Evolutionary conservation across 805 yeast species (phyloP), one percentile per base, ranked within the genome.

Genomic region (Lipomyces spencermartinsiae): DNA sequence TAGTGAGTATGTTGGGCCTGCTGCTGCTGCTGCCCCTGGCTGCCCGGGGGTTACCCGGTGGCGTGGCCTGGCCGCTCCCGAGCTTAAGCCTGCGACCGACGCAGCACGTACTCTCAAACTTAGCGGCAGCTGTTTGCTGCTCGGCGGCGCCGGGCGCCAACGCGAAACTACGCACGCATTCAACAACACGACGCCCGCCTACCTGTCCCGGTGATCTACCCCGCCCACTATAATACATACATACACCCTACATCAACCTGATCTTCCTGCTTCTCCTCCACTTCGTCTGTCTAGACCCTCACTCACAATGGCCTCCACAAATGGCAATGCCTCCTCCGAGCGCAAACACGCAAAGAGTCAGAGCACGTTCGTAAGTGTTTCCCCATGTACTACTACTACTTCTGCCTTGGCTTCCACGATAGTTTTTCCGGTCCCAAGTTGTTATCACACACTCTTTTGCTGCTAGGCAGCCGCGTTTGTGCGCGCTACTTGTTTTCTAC

Each of bases 281-380:
- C 60, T 33, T 33, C 54, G 39, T 37, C 53, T 16, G 34, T 31
- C 7, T 22, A 35, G 8, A 22, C 57, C 37, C 57, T n/a, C 55
- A 39, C 4, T 55, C 49, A 25, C 55, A 33, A 58, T 58, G 65
- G 53, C 63, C 31, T 39, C 66, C 34, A 12, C 35, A 43, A 57
- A 55, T 55, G 69, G 62, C 16, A 53, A 53, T 6, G 25, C 59
- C 9, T 61, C 68, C 64, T 43, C 71, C 4, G 71, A 66, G 64
- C 71, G 84, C 79, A 89, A 86, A 76, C 93, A 89, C 80, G 82
- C 81, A 74, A 89, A 89, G 79, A 84, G 90, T 55, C 93, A 89
- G 79, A 86, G 90, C 62, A 86, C 92, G 56, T 89, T 85, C 73
- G 89, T 85, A 84, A 73, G 88, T 85, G 70, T 43, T 22, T 39